These are phyloP conservation scores for Fusarium floridanum DNA, from an alignment of 2,329 filamentous ascomycete genomes.

Conservation along the genomic window DNA sequence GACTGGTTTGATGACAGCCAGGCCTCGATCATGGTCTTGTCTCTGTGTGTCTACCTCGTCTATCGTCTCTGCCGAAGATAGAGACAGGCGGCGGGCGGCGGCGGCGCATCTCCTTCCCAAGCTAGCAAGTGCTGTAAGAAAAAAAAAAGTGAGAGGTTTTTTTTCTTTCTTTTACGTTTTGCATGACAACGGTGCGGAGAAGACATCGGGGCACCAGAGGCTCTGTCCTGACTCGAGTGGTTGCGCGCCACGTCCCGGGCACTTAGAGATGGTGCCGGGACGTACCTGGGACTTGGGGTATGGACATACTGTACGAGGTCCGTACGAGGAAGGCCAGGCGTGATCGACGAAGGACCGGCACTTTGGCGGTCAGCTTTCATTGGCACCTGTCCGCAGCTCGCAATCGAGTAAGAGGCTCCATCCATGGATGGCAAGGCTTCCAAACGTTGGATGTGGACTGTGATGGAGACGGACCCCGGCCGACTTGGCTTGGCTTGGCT, in stretches of 20 bases:
- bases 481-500: constrained; percentile 33
- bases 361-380: constrained; percentile 40
- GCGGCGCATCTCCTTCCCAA: background rate
- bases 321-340: constrained; percentile 33
- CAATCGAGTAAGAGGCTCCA: constrained; percentile 19
- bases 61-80: constrained; percentile 4
- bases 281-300: constrained; percentile 21
- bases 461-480: constrained; percentile 32
- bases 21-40: constrained; percentile 21
- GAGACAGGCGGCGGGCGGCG: background rate
- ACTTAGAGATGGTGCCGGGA: constrained; percentile 14
- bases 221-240: constrained; percentile 31
- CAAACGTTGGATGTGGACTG: constrained; percentile 33
- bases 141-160: constrained; percentile 17
- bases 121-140: background rate
- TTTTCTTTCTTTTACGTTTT: constrained; percentile 25
- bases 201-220: constrained; percentile 10
- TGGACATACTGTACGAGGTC: constrained; percentile 6
- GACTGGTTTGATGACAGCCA: constrained; percentile 8
- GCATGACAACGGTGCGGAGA: constrained; percentile 29
- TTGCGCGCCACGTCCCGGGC: constrained; percentile 28
- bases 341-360: constrained; percentile 34
- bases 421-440: constrained; percentile 19
- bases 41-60: constrained; percentile 1
- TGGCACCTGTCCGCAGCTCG: constrained; percentile 18